These are phyloP conservation scores for Aspergillus ruber DNA, from an alignment of 2,329 filamentous ascomycete species.

Conservation along the genomic window DNA sequence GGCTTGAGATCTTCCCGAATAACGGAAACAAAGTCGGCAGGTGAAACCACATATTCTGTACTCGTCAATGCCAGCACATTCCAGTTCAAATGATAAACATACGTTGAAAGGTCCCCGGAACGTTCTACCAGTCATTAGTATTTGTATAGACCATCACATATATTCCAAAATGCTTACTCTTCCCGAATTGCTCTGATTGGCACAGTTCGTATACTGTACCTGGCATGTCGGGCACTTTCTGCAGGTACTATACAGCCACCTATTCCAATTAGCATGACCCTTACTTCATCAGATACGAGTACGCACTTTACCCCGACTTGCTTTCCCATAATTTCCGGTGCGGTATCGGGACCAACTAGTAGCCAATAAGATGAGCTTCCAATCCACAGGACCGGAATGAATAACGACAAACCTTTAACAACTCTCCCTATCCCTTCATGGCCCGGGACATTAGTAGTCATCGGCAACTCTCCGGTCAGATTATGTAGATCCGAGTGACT, in stretches of 20 bases:
- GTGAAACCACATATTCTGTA: constrained; percentile 8
- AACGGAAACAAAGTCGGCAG: constrained; percentile 4
- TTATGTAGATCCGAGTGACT: constrained; percentile 36
- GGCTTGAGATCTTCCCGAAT: constrained; percentile 6
- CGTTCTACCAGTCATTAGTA: constrained; percentile 1
- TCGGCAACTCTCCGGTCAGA: constrained; percentile 24
- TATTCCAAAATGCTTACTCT: constrained; percentile 1
- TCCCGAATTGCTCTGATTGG: constrained; percentile 7
- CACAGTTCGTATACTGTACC: constrained; percentile 8
- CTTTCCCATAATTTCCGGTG: neutral
- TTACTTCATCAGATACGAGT: neutral
- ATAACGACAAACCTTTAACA: constrained; percentile 9
- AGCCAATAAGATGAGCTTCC: too few species aligned
- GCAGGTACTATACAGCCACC: constrained; percentile 9
- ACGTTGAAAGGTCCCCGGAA: constrained; percentile 9
- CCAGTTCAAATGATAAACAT: neutral
- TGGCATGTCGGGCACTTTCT: constrained; percentile 7
- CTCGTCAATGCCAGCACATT: neutral
- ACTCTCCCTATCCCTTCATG: constrained; percentile 36
- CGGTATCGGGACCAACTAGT: neutral
- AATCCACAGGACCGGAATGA: neutral
- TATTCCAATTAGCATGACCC: constrained; percentile 4
- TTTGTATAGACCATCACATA: neutral
- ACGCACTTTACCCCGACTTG: neutral
- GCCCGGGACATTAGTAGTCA: constrained; percentile 32